Conservation (phyloP, 805 yeast species). For the Metschnikowia hibisci region DNA sequence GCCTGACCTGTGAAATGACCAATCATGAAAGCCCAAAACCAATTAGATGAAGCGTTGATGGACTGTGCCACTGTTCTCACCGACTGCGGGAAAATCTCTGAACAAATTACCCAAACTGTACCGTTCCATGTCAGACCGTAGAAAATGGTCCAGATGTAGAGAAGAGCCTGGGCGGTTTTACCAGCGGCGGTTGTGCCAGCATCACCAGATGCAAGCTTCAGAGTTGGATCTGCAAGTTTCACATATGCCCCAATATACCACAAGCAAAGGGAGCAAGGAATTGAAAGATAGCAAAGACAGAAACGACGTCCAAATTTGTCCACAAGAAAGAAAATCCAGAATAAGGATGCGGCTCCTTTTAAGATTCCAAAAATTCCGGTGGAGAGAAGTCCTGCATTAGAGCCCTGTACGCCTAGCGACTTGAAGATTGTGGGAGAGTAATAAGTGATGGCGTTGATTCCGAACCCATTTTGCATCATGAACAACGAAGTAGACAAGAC, state of each 20-base stretch:
- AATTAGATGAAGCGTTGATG: constrained; percentile 42
- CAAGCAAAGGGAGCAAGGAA: constrained; percentile 41
- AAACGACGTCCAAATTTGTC: constrained; percentile 46
- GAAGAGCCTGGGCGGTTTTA: constrained; percentile 42
- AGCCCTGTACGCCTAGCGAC: constrained; percentile 45
- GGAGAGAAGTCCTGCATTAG: constrained; percentile 44
- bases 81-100: constrained; percentile 44
- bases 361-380: constrained; percentile 53
- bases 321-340: constrained; percentile 45
- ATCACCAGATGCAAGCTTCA: constrained; percentile 21
- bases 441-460: constrained; percentile 49
- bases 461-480: constrained; percentile 44
- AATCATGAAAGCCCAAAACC: constrained; percentile 51
- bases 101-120: constrained; percentile 44
- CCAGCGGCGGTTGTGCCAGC: constrained; percentile 33
- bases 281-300: constrained; percentile 35
- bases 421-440: constrained; percentile 51
- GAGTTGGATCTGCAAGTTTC: constrained; percentile 32
- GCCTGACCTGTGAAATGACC: constrained; percentile 45
- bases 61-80: constrained; percentile 42
- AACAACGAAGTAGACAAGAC: constrained; percentile 36
- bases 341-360: constrained; percentile 41
- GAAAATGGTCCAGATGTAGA: constrained; percentile 45
- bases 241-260: constrained; percentile 49
- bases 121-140: constrained; percentile 46